Evolutionary conservation across 306 rosid species (phyloP), one percentile per base, ranked within the genome.

Genomic region (Cucurbita ficifolia): DNA sequence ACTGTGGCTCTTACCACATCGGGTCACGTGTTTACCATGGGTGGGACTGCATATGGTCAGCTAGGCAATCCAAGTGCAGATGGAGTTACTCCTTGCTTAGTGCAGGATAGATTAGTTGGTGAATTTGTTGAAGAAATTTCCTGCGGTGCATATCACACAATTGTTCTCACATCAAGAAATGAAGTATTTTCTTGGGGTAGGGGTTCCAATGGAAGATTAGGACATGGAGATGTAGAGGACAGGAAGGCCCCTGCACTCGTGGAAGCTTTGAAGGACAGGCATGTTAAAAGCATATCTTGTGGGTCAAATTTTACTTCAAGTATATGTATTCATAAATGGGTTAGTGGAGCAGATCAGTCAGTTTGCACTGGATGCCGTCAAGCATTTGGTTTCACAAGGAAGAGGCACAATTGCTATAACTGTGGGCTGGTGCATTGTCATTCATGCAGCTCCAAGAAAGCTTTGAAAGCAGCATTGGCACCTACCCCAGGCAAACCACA

Each of bases 401-500:
- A 91, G 86, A 84, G 97, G 81, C 99, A 89, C 73, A 95, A 91
- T 45, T 95, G 99, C 77, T 95, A 95, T 77, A 81, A 91, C 73
- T 95, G 99, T 76, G 99, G 99, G 68, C 78, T 95, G 74, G 96
- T 95, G 58, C 88, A 83, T 83, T 95, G 99, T 65, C 96, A 95
- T 84, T 88, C 88, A 76, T 95, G 99, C 81, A 91, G 99, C 73
- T 95, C 99, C 59, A 95, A 84, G 80, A 95, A 89, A 79, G 96
- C 96, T 57, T 29, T 80, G 56, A 85, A 48, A 82, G 97, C 96
- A 62, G 91, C 97, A 76, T 79, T 95, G 84, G 99, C 99, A 79
- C 96, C 97, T 18, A 91, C 92, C 19, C 97, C 97, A 21, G 88
- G 99, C 78, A 95, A 95, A 81, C 99, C 96, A 7, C 96, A 91